Conservation (phyloP, 257 asterid genomes). For the Nicotiana tabacum region DNA sequence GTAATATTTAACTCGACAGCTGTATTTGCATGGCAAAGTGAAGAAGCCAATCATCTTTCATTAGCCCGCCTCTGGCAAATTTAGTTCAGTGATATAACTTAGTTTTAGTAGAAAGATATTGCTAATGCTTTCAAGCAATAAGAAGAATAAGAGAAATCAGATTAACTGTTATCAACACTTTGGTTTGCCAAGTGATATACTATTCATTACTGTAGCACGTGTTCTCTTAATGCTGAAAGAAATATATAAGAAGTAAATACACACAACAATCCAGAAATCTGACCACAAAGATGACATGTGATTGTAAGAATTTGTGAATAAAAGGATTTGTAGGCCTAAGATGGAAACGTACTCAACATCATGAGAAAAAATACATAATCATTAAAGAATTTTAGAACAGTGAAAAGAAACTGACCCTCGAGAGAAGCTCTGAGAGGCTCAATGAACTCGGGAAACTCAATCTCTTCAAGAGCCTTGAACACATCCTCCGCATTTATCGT, state of each 20-base stretch:
- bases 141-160: neutral
- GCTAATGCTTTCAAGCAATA: neutral
- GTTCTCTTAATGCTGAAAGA: neutral
- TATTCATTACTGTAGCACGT: neutral
- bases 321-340: neutral
- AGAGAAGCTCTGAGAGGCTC: slow-evolving; percentile 79
- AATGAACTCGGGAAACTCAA: slow-evolving; percentile 72
- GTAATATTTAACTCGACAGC: neutral
- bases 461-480: slow-evolving; percentile 90
- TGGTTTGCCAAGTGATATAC: neutral
- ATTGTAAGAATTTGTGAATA: neutral
- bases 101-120: neutral
- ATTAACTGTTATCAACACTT: neutral
- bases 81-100: neutral
- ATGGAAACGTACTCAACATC: neutral
- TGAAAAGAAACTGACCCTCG: slow-evolving; percentile 48
- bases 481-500: slow-evolving; percentile 85
- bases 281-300: neutral
- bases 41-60: neutral
- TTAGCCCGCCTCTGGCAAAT: neutral
- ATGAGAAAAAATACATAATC: neutral
- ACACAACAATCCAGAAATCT: neutral
- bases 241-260: neutral
- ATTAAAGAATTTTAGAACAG: neutral
- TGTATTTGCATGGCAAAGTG: neutral